Evolutionary conservation across 192 early-diverging fungal species (phyloP), one percentile per base, ranked within the genome.

Genomic region (Endogone sp.): DNA sequence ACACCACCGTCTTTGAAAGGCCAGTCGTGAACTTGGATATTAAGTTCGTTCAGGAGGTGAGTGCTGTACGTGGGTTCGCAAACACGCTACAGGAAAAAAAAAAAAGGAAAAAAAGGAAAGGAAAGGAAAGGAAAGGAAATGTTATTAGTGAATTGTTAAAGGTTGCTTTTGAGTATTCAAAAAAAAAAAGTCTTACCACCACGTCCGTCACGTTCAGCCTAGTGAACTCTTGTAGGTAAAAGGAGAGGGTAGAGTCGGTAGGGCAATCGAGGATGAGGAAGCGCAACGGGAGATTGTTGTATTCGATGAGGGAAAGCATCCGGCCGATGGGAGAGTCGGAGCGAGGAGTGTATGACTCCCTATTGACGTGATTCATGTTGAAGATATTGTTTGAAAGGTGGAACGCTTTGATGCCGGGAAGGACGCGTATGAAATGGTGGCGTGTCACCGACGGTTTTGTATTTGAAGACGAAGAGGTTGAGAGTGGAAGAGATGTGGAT

Each of bases 191-290:
- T 9, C 59, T 10, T 60, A 60, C 59, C 3, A 97, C 94, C 13
- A 97, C 89, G 60, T 94, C 90, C 4, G 91, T 91, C 11, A 95
- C 94, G 68, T 89, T 84, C 62, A 88, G 77, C 22, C 82, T 75
- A 54, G 84, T 84, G 74, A 95, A 83, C 70, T 93, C 89, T 16
- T 79, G 82, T 24, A 95, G 65, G 70, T 94, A 95, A 31, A 85
- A 82, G 3, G 86, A 81, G 13, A 98, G 77, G 4, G 89, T 94
- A 56, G 86, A 86, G 67, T 90, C 86, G 13, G 93, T 93, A 4
- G 95, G 95, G 65, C 95, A 96, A 74, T 98, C 95, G 67, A 95
- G 87, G 72, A 98, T 93, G 57, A 98, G 80, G 72, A 98, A 98
- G 11, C 92, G 87, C 65, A 94, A 78, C 62, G 79, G 75, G n/a